Evolutionary conservation across 306 rosid species (phyloP), one percentile per base, ranked within the genome.

Genomic region (Prunus campanulata): DNA sequence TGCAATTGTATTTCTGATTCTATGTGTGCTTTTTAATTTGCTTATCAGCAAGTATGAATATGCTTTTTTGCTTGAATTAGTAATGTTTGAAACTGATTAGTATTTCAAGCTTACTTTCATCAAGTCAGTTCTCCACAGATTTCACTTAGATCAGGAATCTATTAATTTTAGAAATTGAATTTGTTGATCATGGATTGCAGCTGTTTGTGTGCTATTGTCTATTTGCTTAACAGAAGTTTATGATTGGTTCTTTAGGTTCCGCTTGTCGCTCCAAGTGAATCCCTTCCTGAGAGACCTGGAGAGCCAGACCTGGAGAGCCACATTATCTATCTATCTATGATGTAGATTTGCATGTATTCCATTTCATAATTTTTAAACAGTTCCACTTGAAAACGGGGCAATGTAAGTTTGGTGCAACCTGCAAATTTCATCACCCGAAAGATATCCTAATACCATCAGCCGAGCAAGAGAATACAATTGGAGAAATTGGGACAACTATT

Each of bases 361-460:
- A 11, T 16, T 48, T 27, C 7, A 7, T 39, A 65, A 14, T 42
- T 70, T 65, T 71, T 79, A 73, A 77, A 66, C 89, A 92, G 99
- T 95, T 95, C 88, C 92, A 95, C 87, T 74, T 91, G 92, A 92
- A 92, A 86, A 92, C 93, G 51, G 97, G 97, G 84, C 85, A 67
- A 59, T 92, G 99, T 79, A 95, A 91, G 76, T 92, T 83, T 83
- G 96, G 99, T 76, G 77, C 84, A 65, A 79, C 89, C 74, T 95
- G 97, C 85, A 95, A 87, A 82, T 95, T 95, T 85, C 85, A 95
- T 88, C 97, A 92, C 87, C 93, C 97, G 11, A 95, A 86, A 84
- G 97, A 88, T 80, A 80, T 95, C 71, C 86, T 80, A 77, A 79
- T 92, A 86, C 89, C 84, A 78, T 74, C 65, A 71, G 79, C 83